These are phyloP conservation scores for Panellus pusillus DNA, from an alignment of 768 basidiomycete species.

Conservation along the genomic window DNA sequence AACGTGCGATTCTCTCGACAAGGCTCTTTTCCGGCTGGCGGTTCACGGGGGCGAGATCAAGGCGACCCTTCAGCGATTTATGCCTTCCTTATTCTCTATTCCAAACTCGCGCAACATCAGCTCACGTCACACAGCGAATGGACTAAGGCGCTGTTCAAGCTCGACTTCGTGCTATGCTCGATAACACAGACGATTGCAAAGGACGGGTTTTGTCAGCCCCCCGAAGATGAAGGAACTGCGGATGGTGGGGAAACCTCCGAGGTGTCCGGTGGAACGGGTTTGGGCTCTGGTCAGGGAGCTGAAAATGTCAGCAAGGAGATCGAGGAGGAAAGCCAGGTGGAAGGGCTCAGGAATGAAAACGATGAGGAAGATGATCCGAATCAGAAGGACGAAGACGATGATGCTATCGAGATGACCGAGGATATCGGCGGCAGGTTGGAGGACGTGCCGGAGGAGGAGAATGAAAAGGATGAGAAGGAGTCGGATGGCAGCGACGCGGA, in stretches of 20 bases:
- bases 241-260: slow-evolving; percentile 48
- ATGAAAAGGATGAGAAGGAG: slow-evolving; percentile 49
- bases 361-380: slow-evolving; percentile 45
- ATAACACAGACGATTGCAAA: slow-evolving; percentile 71
- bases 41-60: slow-evolving; percentile 32
- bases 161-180: slow-evolving; percentile 75
- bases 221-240: slow-evolving; percentile 61
- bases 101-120: slow-evolving; percentile 55
- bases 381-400: slow-evolving; percentile 56
- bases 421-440: slow-evolving; percentile 88
- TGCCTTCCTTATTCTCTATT: slow-evolving; percentile 74
- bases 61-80: slow-evolving; percentile 41
- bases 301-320: slow-evolving; percentile 94
- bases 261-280: slow-evolving; percentile 73
- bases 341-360: slow-evolving; percentile 79
- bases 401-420: slow-evolving; percentile 88
- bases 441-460: slow-evolving; percentile 71
- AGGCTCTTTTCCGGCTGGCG: slow-evolving; percentile 40
- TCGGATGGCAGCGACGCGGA: slow-evolving; percentile 59
- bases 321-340: slow-evolving; percentile 94
- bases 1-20: slow-evolving; percentile 42
- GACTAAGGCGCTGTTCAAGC: slow-evolving; percentile 81
- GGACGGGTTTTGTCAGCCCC: slow-evolving; percentile 92
- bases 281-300: slow-evolving; percentile 84
- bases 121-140: slow-evolving; percentile 59